A percentile compares a stretch with the other conserved stretches of the same genome.
Conservation (phyloP, 352 stramenopile species). For the Globisporangium cylindrosporum region DNA sequence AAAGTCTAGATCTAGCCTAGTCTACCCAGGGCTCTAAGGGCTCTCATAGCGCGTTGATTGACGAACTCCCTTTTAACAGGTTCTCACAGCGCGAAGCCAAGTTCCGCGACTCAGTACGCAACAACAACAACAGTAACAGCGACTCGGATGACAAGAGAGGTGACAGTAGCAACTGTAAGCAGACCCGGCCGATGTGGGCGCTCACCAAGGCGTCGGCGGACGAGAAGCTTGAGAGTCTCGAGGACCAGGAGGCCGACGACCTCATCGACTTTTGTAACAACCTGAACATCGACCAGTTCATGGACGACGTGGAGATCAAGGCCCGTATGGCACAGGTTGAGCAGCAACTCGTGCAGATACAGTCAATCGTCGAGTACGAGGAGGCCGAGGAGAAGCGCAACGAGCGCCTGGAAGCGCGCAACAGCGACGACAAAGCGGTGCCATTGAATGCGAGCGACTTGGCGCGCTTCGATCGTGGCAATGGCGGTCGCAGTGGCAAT, state of each 20-base stretch:
- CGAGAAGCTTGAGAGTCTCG: slow-evolving; percentile 64
- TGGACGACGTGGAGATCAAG: slow-evolving; percentile 90
- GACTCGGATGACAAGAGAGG: slow-evolving; percentile 15
- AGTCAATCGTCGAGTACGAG: slow-evolving; percentile 81
- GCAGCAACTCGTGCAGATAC: slow-evolving; percentile 87
- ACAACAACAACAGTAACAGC: slow-evolving; percentile 27
- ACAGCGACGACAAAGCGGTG: slow-evolving; percentile 51
- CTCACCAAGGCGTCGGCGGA: slow-evolving; percentile 85
- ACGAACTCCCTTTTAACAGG: slow-evolving; percentile 20
- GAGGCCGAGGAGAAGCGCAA: slow-evolving; percentile 79
- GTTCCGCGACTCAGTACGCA: slow-evolving; percentile 59
- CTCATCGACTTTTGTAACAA: slow-evolving; percentile 93
- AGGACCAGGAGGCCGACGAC: slow-evolving; percentile 87
- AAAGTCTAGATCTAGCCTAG: not conserved
- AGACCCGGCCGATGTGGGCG: slow-evolving; percentile 85
- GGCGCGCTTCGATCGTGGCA: slow-evolving; percentile 31
- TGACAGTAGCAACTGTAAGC: slow-evolving; percentile 16
- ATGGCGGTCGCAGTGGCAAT: slow-evolving; percentile 2
- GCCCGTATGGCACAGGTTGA: slow-evolving; percentile 71
- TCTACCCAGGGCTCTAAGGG: not conserved
- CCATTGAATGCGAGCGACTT: slow-evolving; percentile 56
- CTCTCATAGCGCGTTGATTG: not conserved
- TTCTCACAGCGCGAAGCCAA: slow-evolving; percentile 79
- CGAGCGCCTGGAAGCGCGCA: slow-evolving; percentile 73
- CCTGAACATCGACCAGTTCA: slow-evolving; percentile 94